These are phyloP conservation scores for Metschnikowia baotianmanensis DNA, from an alignment of 805 yeast species.

Conservation along the genomic window DNA sequence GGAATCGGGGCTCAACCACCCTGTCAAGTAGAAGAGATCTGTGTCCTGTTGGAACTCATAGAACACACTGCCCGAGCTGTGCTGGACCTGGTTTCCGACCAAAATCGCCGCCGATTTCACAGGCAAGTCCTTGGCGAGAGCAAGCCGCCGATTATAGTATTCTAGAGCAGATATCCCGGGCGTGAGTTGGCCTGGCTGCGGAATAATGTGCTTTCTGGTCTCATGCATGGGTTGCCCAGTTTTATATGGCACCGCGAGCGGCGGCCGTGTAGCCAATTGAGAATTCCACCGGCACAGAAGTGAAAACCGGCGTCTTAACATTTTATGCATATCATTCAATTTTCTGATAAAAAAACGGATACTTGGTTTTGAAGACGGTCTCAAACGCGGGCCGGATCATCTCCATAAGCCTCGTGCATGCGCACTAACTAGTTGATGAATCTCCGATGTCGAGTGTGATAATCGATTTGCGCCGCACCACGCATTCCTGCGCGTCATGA, in stretches of 20 bases:
- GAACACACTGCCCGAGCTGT: conserved; percentile 87
- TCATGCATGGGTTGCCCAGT: conserved; percentile 88
- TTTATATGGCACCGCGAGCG: conserved; percentile 29
- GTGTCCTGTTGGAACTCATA: conserved; percentile 91
- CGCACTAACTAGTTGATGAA: no score
- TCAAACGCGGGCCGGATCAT: conserved; percentile 9
- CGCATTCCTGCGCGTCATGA: conserved; percentile 8
- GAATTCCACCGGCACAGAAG: conserved; percentile 9
- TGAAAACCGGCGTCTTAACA: conserved; percentile 3
- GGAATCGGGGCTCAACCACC: conserved; percentile 90
- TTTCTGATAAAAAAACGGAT: not conserved
- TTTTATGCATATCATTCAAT: not conserved
- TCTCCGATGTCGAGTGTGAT: no score
- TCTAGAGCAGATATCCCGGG: conserved; percentile 86
- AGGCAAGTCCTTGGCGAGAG: conserved; percentile 58
- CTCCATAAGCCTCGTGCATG: conserved; percentile 4
- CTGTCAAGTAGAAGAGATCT: conserved; percentile 81
- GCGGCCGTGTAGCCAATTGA: conserved; percentile 25
- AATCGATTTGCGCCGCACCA: no score
- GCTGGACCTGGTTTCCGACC: conserved; percentile 69
- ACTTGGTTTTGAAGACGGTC: no score
- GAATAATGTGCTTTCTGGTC: conserved; percentile 71
- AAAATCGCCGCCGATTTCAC: conserved; percentile 67
- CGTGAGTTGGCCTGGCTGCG: conserved; percentile 76
- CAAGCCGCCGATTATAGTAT: conserved; percentile 67